These are phyloP conservation scores for Paratinospora sagittata DNA, from an alignment of 164 flowering plant genomes.

Conservation along the genomic window DNA sequence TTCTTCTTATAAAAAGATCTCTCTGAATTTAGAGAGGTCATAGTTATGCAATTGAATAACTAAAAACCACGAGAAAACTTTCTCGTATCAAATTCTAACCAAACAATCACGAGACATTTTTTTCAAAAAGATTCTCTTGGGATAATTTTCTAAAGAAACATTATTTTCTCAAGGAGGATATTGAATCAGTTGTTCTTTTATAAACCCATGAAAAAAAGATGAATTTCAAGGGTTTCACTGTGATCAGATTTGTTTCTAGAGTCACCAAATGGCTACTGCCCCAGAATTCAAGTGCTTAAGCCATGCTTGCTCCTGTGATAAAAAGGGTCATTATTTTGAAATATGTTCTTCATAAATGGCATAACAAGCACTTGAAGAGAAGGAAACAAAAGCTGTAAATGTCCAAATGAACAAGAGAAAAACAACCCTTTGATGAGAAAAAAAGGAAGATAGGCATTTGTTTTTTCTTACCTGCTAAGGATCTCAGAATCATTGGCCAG, in stretches of 20 bases:
- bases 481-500: constrained; percentile 85
- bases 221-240: background rate
- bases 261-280: background rate
- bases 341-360: background rate
- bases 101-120: too few relatives aligned
- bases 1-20: too few relatives aligned
- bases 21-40: too few relatives aligned
- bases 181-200: too few relatives aligned
- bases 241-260: background rate
- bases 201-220: background rate
- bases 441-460: background rate
- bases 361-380: background rate
- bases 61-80: too few relatives aligned
- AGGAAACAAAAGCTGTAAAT: background rate
- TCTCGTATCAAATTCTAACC: too few relatives aligned
- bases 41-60: too few relatives aligned
- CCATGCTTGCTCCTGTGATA: background rate
- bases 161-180: too few relatives aligned
- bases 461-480: constrained; percentile 98
- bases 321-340: background rate
- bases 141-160: too few relatives aligned
- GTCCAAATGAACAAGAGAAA: background rate
- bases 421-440: background rate
- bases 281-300: background rate
- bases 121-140: too few relatives aligned